Conservation (phyloP, 345 rosid species). For the Alliaria petiolata region DNA sequence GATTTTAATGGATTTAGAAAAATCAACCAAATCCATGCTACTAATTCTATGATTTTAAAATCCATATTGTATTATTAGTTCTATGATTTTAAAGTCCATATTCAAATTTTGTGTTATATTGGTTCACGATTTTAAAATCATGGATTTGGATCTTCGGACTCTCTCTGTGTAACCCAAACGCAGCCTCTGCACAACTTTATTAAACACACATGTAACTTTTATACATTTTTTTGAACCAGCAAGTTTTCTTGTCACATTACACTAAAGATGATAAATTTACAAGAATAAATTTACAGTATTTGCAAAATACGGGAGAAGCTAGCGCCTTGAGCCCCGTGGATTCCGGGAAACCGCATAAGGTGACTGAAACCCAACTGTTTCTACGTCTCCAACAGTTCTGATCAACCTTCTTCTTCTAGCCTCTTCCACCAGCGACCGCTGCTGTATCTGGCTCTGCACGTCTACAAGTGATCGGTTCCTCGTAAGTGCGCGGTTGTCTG, state of each 20-base stretch:
- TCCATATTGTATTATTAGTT: too few species aligned
- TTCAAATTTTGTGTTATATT: too few species aligned
- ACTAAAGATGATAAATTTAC: neutral
- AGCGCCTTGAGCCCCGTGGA: slow-evolving; percentile 26
- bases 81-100: too few species aligned
- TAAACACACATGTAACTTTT: neutral
- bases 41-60: too few species aligned
- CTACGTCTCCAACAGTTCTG: slow-evolving; percentile 76
- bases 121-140: too few species aligned
- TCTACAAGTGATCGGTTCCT: slow-evolving; percentile 71
- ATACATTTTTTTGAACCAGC: slow-evolving; percentile 6
- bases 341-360: slow-evolving; percentile 42
- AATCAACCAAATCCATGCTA: too few species aligned
- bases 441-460: slow-evolving; percentile 54
- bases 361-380: slow-evolving; percentile 61
- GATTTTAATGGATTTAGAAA: too few species aligned
- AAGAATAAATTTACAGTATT: neutral
- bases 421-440: slow-evolving; percentile 60
- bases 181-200: slow-evolving; percentile 16
- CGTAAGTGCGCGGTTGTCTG: slow-evolving; percentile 37
- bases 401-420: slow-evolving; percentile 51
- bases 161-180: neutral
- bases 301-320: slow-evolving; percentile 15
- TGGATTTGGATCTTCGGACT: too few species aligned
- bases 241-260: neutral